These are phyloP conservation scores for Mariannaea elegans DNA, from an alignment of 2,329 filamentous ascomycete species.

Conservation along the genomic window DNA sequence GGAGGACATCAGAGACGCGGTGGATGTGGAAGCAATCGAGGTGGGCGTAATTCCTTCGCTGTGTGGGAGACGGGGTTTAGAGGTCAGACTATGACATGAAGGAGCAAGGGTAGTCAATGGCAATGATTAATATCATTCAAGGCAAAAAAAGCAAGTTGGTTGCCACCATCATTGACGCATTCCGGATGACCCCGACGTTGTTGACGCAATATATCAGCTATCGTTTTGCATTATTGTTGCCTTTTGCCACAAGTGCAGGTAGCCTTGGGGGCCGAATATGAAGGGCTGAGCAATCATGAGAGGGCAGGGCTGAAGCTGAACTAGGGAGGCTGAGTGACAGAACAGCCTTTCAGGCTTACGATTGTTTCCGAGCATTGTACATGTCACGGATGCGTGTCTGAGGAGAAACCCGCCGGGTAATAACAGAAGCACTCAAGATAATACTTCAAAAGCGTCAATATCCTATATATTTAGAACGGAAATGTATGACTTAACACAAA, in stretches of 20 bases:
- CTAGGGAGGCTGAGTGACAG: not conserved
- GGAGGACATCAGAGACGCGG: not conserved
- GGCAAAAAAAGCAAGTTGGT: not conserved
- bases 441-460: too few relatives aligned
- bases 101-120: slow-evolving; percentile 12
- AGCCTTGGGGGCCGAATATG: not conserved
- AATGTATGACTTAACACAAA: not conserved
- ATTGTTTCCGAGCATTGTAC: too few relatives aligned
- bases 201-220: not conserved
- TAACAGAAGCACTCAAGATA: not conserved
- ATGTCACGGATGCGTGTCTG: too few relatives aligned
- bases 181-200: not conserved
- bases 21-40: not conserved
- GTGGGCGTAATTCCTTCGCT: slow-evolving; percentile 13
- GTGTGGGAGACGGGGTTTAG: slow-evolving; percentile 12
- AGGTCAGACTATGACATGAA: slow-evolving; percentile 15
- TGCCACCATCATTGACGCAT: not conserved
- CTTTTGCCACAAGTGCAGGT: not conserved
- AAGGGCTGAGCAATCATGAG: not conserved
- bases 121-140: not conserved
- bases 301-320: not conserved
- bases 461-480: too few relatives aligned
- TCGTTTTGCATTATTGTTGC: not conserved
- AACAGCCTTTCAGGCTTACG: too few relatives aligned
- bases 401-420: too few relatives aligned